Conservation (phyloP, 1,139 yeast species). For the Candida dubliniensis region DNA sequence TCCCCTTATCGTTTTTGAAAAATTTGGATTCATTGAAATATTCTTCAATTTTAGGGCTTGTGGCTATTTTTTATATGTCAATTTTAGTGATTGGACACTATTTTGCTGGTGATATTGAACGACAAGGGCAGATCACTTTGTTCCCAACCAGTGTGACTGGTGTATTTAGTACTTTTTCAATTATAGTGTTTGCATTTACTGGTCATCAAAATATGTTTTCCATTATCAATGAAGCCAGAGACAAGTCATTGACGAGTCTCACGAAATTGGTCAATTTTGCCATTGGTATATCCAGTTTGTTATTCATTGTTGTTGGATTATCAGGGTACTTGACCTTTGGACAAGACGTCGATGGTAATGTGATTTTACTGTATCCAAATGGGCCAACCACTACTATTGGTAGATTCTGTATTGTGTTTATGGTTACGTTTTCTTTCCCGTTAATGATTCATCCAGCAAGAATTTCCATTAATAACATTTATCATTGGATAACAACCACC, state of each 20-base stretch:
- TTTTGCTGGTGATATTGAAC: conserved; percentile 44
- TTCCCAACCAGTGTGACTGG: conserved; percentile 61
- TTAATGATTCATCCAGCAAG: conserved; percentile 92
- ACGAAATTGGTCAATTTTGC: conserved; percentile 55
- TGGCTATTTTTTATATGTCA: conserved; percentile 41
- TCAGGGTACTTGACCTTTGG: conserved; percentile 50
- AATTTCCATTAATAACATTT: conserved; percentile 75
- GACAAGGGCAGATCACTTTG: conserved; percentile 55
- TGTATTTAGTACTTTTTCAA: conserved; percentile 59
- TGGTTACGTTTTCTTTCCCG: conserved; percentile 89
- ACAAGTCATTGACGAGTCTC: conserved; percentile 53
- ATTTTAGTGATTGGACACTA: conserved; percentile 38
- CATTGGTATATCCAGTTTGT: conserved; percentile 37
- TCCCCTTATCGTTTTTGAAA: conserved; percentile 44
- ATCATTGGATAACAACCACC: conserved; percentile 44
- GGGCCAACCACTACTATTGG: conserved; percentile 60
- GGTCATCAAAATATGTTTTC: conserved; percentile 55
- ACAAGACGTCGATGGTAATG: conserved; percentile 62
- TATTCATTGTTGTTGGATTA: conserved; percentile 42
- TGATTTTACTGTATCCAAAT: conserved; percentile 65
- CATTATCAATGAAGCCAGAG: conserved; percentile 51
- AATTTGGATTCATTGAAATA: conserved; percentile 48
- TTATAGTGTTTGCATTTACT: conserved; percentile 49
- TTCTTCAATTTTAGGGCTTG: conserved; percentile 43
- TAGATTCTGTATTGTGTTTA: conserved; percentile 69